Conservation (phyloP, 306 rosid species). For the Medicago lupulina region DNA sequence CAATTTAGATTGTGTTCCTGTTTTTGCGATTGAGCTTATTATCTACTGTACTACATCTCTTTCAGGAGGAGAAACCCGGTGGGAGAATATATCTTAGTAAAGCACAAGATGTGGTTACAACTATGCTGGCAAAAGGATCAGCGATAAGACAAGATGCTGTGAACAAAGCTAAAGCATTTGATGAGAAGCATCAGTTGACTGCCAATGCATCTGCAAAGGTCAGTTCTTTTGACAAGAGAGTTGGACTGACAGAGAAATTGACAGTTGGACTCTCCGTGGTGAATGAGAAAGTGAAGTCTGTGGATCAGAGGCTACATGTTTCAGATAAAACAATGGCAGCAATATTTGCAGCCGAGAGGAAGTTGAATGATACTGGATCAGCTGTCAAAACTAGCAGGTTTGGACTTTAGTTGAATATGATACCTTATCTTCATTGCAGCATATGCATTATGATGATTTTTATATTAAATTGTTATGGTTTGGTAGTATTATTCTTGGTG, state of each 20-base stretch:
- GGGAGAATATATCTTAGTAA: slow-evolving; percentile 71
- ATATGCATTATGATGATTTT: neutral
- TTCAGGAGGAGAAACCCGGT: slow-evolving; percentile 55
- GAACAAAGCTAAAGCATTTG: slow-evolving; percentile 97
- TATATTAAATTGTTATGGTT: too few species aligned
- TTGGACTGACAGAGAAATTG: slow-evolving; percentile 79
- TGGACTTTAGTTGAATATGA: slow-evolving; percentile 25
- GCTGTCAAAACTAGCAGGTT: slow-evolving; percentile 96
- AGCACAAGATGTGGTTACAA: slow-evolving; percentile 86
- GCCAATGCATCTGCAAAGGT: slow-evolving; percentile 93
- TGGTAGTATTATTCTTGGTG: too few species aligned
- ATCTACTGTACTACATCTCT: slow-evolving; percentile 33
- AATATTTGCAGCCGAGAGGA: slow-evolving; percentile 84
- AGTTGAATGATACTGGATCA: slow-evolving; percentile 87
- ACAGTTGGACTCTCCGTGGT: slow-evolving; percentile 82
- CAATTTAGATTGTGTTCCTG: neutral
- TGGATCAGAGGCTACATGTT: slow-evolving; percentile 87
- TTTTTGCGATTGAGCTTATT: slow-evolving; percentile 18
- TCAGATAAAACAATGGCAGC: slow-evolving; percentile 97
- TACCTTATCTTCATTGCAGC: slow-evolving; percentile 27
- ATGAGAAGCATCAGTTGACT: slow-evolving; percentile 82
- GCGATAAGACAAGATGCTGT: slow-evolving; percentile 87
- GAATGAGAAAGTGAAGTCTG: slow-evolving; percentile 89
- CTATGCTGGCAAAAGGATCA: slow-evolving; percentile 79
- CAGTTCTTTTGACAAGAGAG: slow-evolving; percentile 77